Base-by-base conservation (phyloP, 2,329 filamentous ascomycete species). In the Aureobasidium sp. region DNA sequence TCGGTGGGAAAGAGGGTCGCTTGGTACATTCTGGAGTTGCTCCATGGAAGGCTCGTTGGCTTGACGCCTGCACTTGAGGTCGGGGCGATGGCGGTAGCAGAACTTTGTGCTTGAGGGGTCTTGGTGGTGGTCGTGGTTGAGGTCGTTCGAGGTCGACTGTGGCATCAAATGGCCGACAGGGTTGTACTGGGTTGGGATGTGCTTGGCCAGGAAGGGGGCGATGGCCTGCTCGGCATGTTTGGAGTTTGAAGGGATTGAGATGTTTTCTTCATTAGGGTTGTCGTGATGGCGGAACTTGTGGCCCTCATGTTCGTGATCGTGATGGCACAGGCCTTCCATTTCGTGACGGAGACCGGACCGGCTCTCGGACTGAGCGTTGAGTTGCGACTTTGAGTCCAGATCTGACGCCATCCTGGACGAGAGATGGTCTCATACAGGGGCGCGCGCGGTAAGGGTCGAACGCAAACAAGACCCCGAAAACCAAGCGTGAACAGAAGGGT, bases 41-140 rank as follows among this genome's bases (percentile, higher is more conserved):
- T 93, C 90, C 94, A 99, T 99, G 66, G 94, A 94, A 51, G 88
- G 88, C 77, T 97, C 94, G 77, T 97, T 92, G 63, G 91, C 92
- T 65, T 95, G 91, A 64, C 91, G 86, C 64, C 92, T 84, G 77
- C 94, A 99, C 77, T 97, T 96, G 60, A 93, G 86, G 74, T 97
- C 94, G 2, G 94, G 94, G 60, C 90, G 84, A 75, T 99, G 94
- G 62, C 94, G 87, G 75, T 99, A 99, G 78, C 94, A 99, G 78
- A 89, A 97, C 74, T 90, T 94, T 68, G 91, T 95, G 73, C 62
- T 68, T 74, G 75, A 64, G 4, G 45, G 15, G 36, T 60, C 57
- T 51, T 60, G 57, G 31, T 51, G 57, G 34, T 60, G 57, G 11
- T 29, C 34, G 36, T 41, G 45, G 20, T 59, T 63, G 77, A 73